phyloP scores from a whole-genome alignment of 2,329 filamentous ascomycete genomes.

The Myotisia sp. region DNA sequence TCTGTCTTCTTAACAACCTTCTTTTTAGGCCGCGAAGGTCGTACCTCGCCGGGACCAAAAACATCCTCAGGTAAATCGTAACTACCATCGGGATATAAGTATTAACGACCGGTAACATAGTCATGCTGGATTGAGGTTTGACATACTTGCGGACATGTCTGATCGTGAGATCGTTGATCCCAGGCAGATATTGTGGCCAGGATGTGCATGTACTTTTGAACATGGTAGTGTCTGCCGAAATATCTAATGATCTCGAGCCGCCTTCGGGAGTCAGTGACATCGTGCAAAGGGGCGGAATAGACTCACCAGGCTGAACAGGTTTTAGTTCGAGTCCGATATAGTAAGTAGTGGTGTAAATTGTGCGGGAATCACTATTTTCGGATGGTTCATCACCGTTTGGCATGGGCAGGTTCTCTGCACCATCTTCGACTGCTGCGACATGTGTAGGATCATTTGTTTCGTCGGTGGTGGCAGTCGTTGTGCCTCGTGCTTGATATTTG shows the following conservation, averaged over 20 bases:
- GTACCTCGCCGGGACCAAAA: conserved; percentile 63
- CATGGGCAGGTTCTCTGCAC: conserved; percentile 26
- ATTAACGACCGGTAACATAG: conserved; percentile 12
- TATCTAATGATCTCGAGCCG: conserved; percentile 37
- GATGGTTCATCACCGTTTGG: conserved; percentile 25
- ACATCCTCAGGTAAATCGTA: conserved; percentile 81
- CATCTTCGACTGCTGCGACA: conserved; percentile 33
- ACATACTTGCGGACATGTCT: conserved; percentile 75
- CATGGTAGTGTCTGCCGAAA: conserved; percentile 61
- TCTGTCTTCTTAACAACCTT: conserved; percentile 30
- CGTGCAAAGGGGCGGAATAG: conserved; percentile 8
- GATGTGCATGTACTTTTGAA: conserved; percentile 71
- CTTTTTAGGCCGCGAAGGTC: conserved; percentile 47
- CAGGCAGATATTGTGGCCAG: conserved; percentile 60
- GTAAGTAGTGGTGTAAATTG: conserved; percentile 76
- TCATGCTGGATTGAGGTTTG: background rate
- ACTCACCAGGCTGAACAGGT: conserved; percentile 56
- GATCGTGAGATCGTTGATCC: conserved; percentile 65
- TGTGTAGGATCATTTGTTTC: conserved; percentile 38
- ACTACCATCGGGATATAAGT: conserved; percentile 41
- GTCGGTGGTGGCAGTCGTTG: conserved; percentile 39
- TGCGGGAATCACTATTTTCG: conserved; percentile 33
- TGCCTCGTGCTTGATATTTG: conserved; percentile 42
- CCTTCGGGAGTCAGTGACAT: conserved; percentile 24
- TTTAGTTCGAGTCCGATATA: conserved; percentile 81